A percentile compares a stretch with the other conserved stretches of the same genome.
phyloP scores from a whole-genome alignment of 768 basidiomycete species.

The Lactarius pseudohatsudake region DNA sequence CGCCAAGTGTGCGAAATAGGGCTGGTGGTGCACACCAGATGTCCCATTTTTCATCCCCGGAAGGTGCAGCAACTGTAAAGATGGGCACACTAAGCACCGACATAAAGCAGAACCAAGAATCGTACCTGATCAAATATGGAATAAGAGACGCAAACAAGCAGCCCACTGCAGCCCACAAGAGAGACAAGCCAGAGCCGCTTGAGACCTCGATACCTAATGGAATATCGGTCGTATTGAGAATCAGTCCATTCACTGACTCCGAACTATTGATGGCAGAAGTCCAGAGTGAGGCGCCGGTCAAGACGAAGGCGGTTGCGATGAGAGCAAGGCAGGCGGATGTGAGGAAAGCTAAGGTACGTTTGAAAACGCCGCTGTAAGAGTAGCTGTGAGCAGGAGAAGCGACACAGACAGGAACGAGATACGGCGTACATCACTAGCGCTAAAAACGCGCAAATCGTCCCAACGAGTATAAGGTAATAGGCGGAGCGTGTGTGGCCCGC shows the following conservation, averaged over 20 bases:
- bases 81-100: neutral
- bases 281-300: conserved; percentile 76
- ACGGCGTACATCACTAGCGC: conserved; percentile 63
- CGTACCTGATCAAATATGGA: conserved; percentile 78
- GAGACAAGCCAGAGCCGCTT: conserved; percentile 58
- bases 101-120: conserved; percentile 11
- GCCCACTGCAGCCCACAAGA: conserved; percentile 76
- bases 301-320: conserved; percentile 57
- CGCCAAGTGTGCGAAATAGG: neutral
- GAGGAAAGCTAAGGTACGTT: conserved; percentile 65
- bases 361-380: conserved; percentile 57
- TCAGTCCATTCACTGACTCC: conserved; percentile 54
- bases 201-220: conserved; percentile 64
- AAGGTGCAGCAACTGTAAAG: conserved; percentile 73
- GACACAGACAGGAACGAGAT: conserved; percentile 9
- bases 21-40: neutral
- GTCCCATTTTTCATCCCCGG: conserved; percentile 44
- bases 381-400: conserved; percentile 6
- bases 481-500: conserved; percentile 65
- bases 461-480: conserved; percentile 73
- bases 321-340: conserved; percentile 63
- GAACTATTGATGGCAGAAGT: conserved; percentile 69
- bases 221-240: conserved; percentile 41
- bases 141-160: conserved; percentile 62
- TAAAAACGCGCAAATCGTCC: conserved; percentile 63